phyloP scores from a whole-genome alignment of 108 stramenopile species.

The Skeletonema marinoi region DNA sequence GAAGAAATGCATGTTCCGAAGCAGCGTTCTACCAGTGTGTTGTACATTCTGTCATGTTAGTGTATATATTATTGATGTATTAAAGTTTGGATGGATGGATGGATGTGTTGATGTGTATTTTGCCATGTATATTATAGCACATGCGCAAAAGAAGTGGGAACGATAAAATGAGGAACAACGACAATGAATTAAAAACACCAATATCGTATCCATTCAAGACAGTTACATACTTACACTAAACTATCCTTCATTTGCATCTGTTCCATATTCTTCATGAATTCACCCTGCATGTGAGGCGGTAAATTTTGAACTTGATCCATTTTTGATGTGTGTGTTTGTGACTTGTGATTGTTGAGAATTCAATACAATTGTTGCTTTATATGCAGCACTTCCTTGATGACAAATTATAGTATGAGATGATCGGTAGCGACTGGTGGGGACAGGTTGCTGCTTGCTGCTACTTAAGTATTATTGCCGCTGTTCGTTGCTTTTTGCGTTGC shows the following conservation, averaged over 20 bases:
- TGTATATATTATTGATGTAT: background rate
- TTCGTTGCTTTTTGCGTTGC: no score
- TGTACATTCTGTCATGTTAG: slow-evolving; percentile 78
- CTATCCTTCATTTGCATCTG: slow-evolving; percentile 91
- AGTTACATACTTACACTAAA: slow-evolving; percentile 64
- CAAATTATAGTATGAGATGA: no score
- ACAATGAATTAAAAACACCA: no score
- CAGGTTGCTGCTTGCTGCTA: no score
- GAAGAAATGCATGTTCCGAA: slow-evolving; percentile 77
- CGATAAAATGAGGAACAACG: background rate
- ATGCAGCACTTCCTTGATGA: no score
- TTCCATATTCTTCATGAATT: slow-evolving; percentile 85
- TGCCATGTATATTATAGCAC: background rate
- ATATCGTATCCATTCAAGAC: no score
- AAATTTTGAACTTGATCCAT: slow-evolving; percentile 84
- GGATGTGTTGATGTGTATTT: background rate
- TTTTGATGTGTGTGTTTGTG: background rate
- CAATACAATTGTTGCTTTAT: background rate
- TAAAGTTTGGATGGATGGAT: background rate
- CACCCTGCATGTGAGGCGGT: slow-evolving; percentile 81
- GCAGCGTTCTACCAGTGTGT: slow-evolving; percentile 78
- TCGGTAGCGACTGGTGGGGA: no score
- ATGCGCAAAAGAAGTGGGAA: background rate
- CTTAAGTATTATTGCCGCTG: no score
- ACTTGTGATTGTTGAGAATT: no score